Percentiles rank a stretch among this genome's conserved stretches.
Conservation (phyloP, 2,329 filamentous ascomycete genomes). For the Phialophora chinensis region DNA sequence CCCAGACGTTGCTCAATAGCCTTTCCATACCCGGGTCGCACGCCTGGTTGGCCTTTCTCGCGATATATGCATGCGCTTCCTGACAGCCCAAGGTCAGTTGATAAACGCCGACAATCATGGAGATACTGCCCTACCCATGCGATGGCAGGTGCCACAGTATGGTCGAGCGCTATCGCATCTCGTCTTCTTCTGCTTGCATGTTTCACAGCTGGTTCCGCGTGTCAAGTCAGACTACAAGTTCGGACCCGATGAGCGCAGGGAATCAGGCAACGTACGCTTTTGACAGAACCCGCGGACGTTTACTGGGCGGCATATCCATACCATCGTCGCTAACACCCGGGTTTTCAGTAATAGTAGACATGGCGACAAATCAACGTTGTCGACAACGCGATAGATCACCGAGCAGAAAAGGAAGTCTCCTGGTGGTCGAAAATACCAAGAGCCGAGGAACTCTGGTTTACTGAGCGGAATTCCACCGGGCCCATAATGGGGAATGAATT, state of each 20-base stretch:
- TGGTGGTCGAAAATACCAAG: not conserved
- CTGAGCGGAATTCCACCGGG: not conserved
- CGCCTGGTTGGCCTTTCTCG: constrained; percentile 24
- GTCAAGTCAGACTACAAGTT: constrained; percentile 1
- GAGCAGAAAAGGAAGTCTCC: not conserved
- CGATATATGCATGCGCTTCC: constrained; percentile 18
- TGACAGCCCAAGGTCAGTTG: constrained; percentile 6
- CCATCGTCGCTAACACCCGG: constrained; percentile 5
- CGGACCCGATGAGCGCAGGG: not conserved
- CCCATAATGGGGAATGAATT: no score
- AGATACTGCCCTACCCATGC: constrained; percentile 17
- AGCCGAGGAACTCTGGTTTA: not conserved
- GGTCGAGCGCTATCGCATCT: constrained; percentile 22
- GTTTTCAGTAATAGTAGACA: constrained; percentile 4
- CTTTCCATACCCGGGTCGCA: constrained; percentile 22
- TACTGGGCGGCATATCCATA: constrained; percentile 8
- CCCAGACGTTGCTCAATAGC: constrained; percentile 20
- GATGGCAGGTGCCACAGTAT: constrained; percentile 22
- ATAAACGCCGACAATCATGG: not conserved
- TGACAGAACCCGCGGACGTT: constrained; percentile 21
- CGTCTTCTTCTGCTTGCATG: constrained; percentile 28
- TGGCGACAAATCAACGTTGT: not conserved
- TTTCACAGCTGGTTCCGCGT: constrained; percentile 12
- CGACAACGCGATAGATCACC: not conserved
- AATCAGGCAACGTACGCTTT: constrained; percentile 20